Evolutionary conservation across 495 filamentous ascomycete species (phyloP).

Genomic region (Chaetomium tenue): DNA sequence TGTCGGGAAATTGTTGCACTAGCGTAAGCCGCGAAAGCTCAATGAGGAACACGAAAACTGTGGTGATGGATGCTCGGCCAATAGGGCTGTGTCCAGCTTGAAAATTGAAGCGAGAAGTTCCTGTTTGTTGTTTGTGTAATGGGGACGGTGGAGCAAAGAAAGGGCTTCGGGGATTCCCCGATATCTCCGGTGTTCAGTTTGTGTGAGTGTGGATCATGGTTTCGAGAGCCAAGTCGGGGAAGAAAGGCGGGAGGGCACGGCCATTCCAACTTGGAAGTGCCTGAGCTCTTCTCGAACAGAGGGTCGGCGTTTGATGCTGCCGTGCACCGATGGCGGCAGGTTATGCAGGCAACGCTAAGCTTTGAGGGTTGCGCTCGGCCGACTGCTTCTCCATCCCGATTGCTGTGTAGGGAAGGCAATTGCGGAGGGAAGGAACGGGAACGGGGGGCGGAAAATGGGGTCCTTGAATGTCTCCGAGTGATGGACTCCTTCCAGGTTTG

Average conservation of each 20-base stretch:
- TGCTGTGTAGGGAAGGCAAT: neutral
- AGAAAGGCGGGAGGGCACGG: neutral
- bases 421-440: neutral
- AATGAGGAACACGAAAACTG: too few species aligned
- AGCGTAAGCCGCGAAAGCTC: neutral
- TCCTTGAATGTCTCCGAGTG: neutral
- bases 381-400: constrained; percentile 1
- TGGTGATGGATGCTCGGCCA: neutral
- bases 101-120: neutral
- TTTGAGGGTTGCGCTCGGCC: constrained; percentile 1
- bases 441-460: neutral
- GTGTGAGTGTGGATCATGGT: constrained; percentile 2
- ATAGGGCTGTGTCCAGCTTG: neutral
- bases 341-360: constrained; percentile 10
- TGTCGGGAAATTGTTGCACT: neutral
- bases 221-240: too few species aligned
- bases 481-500: neutral
- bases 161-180: neutral
- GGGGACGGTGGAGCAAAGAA: neutral
- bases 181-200: constrained; percentile 18
- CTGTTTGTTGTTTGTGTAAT: too few species aligned
- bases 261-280: neutral
- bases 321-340: constrained; percentile 5
- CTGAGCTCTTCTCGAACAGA: too few species aligned
- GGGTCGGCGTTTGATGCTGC: constrained; percentile 11